Evolutionary conservation across 2,329 filamentous ascomycete species (phyloP), one percentile per base, ranked within the genome.

Genomic region (Colletotrichum sp.): DNA sequence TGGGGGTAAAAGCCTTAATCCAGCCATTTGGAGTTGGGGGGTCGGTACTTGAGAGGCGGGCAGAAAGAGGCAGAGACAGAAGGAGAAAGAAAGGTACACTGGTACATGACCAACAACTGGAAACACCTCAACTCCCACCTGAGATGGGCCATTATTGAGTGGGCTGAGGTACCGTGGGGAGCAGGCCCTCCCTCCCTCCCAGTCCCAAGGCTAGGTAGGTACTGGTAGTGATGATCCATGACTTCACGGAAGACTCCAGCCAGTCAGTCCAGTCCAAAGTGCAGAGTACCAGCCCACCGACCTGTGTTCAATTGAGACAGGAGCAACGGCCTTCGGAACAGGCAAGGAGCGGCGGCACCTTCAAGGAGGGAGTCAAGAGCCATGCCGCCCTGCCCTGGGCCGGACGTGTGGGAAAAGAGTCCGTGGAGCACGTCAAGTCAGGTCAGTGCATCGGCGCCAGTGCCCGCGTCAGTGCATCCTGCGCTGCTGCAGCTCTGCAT

Each of bases 381-480:
- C 52, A 57, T 34, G 52, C 22, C 39, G 52, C 22, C 39, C 18
- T 22, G 39, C 39, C 39, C 39, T 48, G 39, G 39, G 39, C 39
- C 44, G 44, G 44, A 48, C 44, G 44, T 48, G 44, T 48, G 44
- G 44, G 44, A 48, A 22, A 48, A 48, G 44, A 18, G 44, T 48
- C 26, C 22, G 39, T 36, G 36, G 44, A 52, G 67, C 68, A 75
- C 28, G 69, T 75, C 69, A 68, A 72, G 69, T 68, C 63, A 72
- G 63, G 69, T 68, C 73, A 68, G 63, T 72, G 72, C 72, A 75
- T 28, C 67, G 63, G 68, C 34, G 63, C 55, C 59, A 62, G 59
- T 28, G 28, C 59, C 68, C 39, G 68, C 36, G 68, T 75, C 68
- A 64, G 68, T 71, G 68, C 72, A 62, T 22, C 16, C 39, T 44